These are phyloP conservation scores for Patellifolia procumbens DNA, from an alignment of 179 eudicot genomes.

Conservation along the genomic window DNA sequence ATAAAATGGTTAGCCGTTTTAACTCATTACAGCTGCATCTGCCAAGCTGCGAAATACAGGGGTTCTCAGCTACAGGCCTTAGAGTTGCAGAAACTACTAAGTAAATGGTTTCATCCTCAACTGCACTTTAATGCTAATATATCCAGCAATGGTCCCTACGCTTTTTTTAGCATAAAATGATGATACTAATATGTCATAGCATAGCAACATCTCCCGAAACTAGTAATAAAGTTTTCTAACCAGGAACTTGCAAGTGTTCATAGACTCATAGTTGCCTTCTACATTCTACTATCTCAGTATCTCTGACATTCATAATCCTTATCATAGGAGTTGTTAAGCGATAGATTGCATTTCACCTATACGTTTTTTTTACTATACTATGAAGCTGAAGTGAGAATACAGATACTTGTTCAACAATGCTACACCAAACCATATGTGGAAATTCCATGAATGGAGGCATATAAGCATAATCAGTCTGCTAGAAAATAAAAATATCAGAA, in stretches of 20 bases:
- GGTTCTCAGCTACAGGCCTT: neutral
- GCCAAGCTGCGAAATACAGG: neutral
- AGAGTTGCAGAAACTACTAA: neutral
- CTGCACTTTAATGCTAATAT: neutral
- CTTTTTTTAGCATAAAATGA: neutral
- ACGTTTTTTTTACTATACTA: neutral
- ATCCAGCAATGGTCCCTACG: neutral
- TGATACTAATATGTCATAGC: neutral
- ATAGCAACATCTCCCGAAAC: neutral
- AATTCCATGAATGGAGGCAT: neutral
- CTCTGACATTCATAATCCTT: no score
- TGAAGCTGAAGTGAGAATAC: neutral
- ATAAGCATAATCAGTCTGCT: neutral
- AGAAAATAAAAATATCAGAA: neutral
- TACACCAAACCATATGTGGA: neutral
- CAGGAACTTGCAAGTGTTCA: neutral
- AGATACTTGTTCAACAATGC: slow-evolving; percentile 8
- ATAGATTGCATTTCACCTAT: neutral
- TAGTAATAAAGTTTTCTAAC: neutral
- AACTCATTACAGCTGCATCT: neutral
- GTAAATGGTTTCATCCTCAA: neutral
- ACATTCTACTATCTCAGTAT: neutral
- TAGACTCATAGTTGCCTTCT: neutral
- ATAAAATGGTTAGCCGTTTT: neutral
- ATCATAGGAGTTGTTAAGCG: neutral